Base-by-base conservation (phyloP, 2,329 filamentous ascomycete genomes). In the Alternaria atra region DNA sequence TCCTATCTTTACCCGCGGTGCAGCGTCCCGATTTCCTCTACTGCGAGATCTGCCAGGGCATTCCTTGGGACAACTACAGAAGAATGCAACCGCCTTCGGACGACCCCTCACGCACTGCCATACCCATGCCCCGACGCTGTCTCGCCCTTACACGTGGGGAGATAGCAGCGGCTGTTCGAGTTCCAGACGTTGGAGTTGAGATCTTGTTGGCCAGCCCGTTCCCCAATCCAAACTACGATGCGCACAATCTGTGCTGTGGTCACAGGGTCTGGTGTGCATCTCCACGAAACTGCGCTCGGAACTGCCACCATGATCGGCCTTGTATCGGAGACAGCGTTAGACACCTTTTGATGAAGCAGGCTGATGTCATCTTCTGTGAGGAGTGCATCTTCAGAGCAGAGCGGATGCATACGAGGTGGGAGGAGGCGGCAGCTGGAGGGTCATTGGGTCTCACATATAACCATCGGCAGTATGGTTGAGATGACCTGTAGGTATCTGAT, bases 21-120 rank as follows among this genome's bases (percentile, higher is more conserved):
- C 17, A 23, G 30, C 46, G 46, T 23, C 46, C 43, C 12, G 57
- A 67, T 35, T 13, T 23, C 6, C 48, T 71, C n/a, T 66, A 60
- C 55, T 71, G 67, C 58, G 66, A 67, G 12, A 35, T 53, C 6
- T 71, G 67, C 42, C 25, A 55, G 5, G 67, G 64, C 4, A 55
- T 70, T 3, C 67, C 69, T 3, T 51, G 55, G n/a, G 53, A 59
- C 32, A 61, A 56, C 25, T 68, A 63, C 40, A 43, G 51, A 20
- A 32, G 27, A 32, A 34, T 60, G 23, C 23, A 32, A 20, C 59
- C 54, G 9, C 51, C 40, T 13, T 23, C 52, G 27, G 23, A 25
- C 32, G 32, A 7, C 12, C 29, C 6, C 12, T 15, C 39, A 5
- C 20, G 20, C 20, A 35, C 5, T 20, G 12, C 27, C 46, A 32